Base-by-base conservation (phyloP, 192 early-diverging fungal genomes). In the Thamnidium elegans region DNA sequence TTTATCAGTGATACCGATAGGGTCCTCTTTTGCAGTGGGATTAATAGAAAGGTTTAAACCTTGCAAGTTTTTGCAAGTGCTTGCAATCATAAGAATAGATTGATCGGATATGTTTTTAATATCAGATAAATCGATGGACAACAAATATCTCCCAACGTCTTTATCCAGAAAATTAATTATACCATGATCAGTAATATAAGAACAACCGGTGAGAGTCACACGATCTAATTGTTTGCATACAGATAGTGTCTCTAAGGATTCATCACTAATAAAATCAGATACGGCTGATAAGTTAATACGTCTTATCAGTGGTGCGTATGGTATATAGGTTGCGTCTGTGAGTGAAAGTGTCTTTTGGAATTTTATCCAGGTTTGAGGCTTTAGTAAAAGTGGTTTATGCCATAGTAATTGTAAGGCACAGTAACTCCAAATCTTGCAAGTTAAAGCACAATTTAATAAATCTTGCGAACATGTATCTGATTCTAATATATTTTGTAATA, bases 271-370 rank as follows among this genome's bases (percentile, higher is more conserved):
- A 54, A 71, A 55, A 14, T 72, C 72, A 6, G 72, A 55, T n/a
- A 84, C 65, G 52, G 70, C 67, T 17, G 80, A 77, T 61, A 84
- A 76, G 55, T 84, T 84, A 23, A 84, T 77, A 17, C 83, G 80
- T 6, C 83, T 78, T 50, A 84, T 72, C 30, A 82, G 73, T 7
- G 69, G 53, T 9, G 69, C 20, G 36, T 84, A 84, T 3, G 76
- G 78, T 55, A 80, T 80, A 4, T 72, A 42, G 7, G 71, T 66
- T 9, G 55, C 71, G 56, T 47, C 19, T 3, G 61, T 36, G 56
- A 62, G 72, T 17, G 10, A 68, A 75, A 19, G 51, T 1, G 50
- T 62, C 30, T 44, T 75, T 58, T 53, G 50, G 65, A 19, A 59
- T 21, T 7, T 62, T 62, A 48, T 51, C 66, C 26, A 67, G 34